Evolutionary conservation across 2,329 filamentous ascomycete genomes (phyloP), one percentile per base, ranked within the genome.

Genomic region (Clarireedia hainanense): DNA sequence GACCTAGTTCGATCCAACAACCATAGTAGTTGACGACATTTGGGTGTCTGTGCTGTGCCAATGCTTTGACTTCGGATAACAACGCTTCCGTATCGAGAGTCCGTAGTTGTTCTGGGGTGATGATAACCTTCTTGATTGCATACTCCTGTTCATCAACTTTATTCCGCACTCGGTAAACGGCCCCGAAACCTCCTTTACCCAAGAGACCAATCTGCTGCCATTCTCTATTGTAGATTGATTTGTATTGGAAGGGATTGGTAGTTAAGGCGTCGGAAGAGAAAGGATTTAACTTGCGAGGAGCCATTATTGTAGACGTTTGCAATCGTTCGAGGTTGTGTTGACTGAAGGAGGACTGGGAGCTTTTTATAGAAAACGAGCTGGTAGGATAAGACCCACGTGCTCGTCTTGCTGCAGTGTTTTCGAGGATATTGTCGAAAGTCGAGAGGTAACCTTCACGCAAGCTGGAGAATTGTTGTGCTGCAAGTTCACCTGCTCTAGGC

Each of bases 21-120:
- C 77, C 76, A 64, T 81, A 81, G 63, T 88, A 88, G 24, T 83
- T 76, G 37, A 87, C 84, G 55, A 88, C 78, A 64, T 87, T 85
- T 5, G 75, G 75, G 67, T 88, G 84, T 47, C 86, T 79, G 15
- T 86, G 71, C 26, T 75, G 73, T 47, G 84, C 83, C 46, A 87
- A 71, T 0, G 81, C 82, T 48, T 81, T 75, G 7, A 86, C 77
- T 67, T 86, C 83, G 45, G 56, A 43, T 5, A 61, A 27, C 6
- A 63, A 36, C n/a, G 49, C 23, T 47, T 42, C 39, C 47, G 40
- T 51, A 42, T 53, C 46, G 49, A 45, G 23, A 7, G 52, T 45
- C 5, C 46, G 50, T 2, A 65, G 37, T 47, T 59, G 56, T 26
- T 60, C 53, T 6, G 58, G 57, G 6, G 77, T 80, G 6, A 87